phyloP scores from a whole-genome alignment of 2,329 filamentous ascomycete genomes.

The Aspergillus costaricaensis region DNA sequence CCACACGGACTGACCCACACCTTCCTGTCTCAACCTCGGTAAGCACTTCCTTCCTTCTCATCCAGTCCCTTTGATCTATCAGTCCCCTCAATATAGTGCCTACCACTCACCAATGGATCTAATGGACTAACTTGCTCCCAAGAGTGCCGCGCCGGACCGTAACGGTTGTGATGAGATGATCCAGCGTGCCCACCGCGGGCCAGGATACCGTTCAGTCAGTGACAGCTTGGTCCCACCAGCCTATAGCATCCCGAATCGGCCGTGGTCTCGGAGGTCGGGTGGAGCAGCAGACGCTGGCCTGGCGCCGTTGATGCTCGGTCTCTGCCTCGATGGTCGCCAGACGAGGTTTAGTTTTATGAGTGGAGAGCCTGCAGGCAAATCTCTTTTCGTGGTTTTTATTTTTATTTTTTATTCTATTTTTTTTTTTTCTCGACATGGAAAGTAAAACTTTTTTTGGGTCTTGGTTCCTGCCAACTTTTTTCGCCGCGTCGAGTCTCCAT shows the following conservation, averaged over 20 bases:
- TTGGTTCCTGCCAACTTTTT: conserved; percentile 5
- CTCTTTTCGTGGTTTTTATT: neutral
- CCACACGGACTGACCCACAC: neutral
- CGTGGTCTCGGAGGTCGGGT: neutral
- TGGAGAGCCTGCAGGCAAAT: conserved; percentile 6
- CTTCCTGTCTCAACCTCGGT: neutral
- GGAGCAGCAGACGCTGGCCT: conserved; percentile 2
- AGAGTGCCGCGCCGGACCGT: conserved; percentile 7
- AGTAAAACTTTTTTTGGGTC: neutral
- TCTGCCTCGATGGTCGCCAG: conserved; percentile 1
- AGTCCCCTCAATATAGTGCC: neutral
- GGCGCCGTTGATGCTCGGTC: conserved; percentile 7
- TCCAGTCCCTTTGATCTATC: neutral
- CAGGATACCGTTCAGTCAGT: neutral
- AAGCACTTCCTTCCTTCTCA: neutral
- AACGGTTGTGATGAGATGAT: conserved; percentile 8
- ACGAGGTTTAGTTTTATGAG: neutral
- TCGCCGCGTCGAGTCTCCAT: neutral
- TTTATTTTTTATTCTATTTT: neutral
- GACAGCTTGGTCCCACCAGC: conserved; percentile 1
- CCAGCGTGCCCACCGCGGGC: neutral
- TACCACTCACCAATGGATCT: neutral
- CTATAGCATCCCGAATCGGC: conserved; percentile 2
- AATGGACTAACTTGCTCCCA: neutral
- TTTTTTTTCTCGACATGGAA: neutral